phyloP scores from a whole-genome alignment of 2,329 filamentous ascomycete genomes.

The Ceratocystis harringtonii region DNA sequence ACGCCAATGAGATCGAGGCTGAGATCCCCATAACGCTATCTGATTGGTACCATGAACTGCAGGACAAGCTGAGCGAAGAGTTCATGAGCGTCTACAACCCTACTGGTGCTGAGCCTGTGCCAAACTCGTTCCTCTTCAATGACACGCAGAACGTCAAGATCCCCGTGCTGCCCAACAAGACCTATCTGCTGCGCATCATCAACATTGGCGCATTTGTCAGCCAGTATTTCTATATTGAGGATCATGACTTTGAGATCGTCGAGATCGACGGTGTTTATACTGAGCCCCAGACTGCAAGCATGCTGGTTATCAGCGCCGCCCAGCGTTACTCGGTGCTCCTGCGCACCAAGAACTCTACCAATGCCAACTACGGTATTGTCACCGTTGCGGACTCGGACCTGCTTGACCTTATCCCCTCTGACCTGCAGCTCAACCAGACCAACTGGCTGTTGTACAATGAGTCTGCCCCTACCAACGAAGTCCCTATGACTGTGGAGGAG shows the following conservation, averaged over 20 bases:
- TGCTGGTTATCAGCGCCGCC: conserved; percentile 33
- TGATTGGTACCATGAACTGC: conserved; percentile 47
- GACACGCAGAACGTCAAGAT: conserved; percentile 32
- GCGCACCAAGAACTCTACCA: conserved; percentile 31
- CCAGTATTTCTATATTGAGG: conserved; percentile 34
- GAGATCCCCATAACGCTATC: conserved; percentile 42
- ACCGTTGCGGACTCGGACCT: conserved; percentile 19
- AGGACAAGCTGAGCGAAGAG: conserved; percentile 31
- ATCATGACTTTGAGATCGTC: conserved; percentile 24
- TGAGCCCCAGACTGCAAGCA: conserved; percentile 29
- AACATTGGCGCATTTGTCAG: conserved; percentile 38
- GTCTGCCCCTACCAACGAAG: conserved; percentile 20
- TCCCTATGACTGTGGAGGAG: conserved; percentile 18
- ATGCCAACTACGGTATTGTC: conserved; percentile 32
- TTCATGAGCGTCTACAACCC: conserved; percentile 35
- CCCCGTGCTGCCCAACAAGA: conserved; percentile 33
- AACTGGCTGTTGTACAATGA: conserved; percentile 25
- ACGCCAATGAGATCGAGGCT: conserved; percentile 34
- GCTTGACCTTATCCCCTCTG: conserved; percentile 31
- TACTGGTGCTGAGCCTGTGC: conserved; percentile 40
- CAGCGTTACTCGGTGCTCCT: conserved; percentile 36
- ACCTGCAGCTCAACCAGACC: conserved; percentile 33
- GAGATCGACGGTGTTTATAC: conserved; percentile 39
- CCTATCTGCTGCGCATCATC: conserved; percentile 39
- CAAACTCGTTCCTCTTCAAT: conserved; percentile 38